Conservation (phyloP, 371 early-diverging fungal genomes). For the Circinella umbellata region DNA sequence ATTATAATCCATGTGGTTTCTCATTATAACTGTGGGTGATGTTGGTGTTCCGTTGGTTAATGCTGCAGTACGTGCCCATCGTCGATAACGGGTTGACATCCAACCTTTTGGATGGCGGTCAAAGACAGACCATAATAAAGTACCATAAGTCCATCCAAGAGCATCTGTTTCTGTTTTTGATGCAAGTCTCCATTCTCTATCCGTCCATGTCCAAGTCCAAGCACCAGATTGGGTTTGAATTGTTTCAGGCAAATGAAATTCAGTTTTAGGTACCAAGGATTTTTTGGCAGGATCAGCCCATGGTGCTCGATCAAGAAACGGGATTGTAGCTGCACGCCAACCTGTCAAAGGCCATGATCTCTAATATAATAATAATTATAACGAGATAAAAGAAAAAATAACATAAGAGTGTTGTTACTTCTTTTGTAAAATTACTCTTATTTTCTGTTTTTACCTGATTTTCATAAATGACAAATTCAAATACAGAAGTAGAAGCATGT, state of each 20-base stretch:
- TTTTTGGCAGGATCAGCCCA: conserved; percentile 27
- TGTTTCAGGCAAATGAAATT: conserved; percentile 17
- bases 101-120: conserved; percentile 21
- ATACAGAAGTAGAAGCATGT: conserved; percentile 8
- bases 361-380: not conserved
- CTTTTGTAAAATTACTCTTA: not conserved
- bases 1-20: too few species aligned
- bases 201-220: conserved; percentile 26
- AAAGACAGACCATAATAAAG: conserved; percentile 23
- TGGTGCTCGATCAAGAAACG: conserved; percentile 18
- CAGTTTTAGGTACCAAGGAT: conserved; percentile 9
- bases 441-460: conserved; percentile 18
- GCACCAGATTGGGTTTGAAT: conserved; percentile 13
- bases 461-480: conserved; percentile 25
- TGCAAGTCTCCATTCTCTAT: conserved; percentile 22
- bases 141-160: conserved; percentile 29
- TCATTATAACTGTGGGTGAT: not conserved
- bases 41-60: conserved; percentile 3
- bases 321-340: conserved; percentile 16
- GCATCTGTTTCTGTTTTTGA: conserved; percentile 13
- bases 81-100: conserved; percentile 26
- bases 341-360: conserved; percentile 24
- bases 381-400: not conserved
- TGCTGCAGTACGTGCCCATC: conserved; percentile 25
- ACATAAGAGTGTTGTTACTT: not conserved